Percentiles rank a stretch among this genome's conserved stretches.
phyloP scores from a whole-genome alignment of 2,329 filamentous ascomycete species.

The Penicillium thymicola region DNA sequence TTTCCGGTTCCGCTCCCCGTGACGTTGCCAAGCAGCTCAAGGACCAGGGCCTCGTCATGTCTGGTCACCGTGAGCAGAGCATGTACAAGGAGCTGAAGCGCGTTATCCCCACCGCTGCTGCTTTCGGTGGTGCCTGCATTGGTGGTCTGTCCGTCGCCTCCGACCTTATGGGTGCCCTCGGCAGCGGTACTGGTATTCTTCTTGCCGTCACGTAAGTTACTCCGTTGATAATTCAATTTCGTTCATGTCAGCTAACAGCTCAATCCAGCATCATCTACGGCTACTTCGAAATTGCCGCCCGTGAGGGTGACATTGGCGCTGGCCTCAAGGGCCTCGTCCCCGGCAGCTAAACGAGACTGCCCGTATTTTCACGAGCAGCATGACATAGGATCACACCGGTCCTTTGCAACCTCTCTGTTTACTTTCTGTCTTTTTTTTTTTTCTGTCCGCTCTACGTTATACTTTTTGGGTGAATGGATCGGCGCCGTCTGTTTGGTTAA shows the following conservation, averaged over 20 bases:
- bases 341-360: conserved; percentile 38
- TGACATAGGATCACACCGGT: conserved; percentile 25
- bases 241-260: conserved; percentile 28
- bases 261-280: conserved; percentile 86
- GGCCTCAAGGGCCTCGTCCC: conserved; percentile 67
- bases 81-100: conserved; percentile 99
- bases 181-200: conserved; percentile 95
- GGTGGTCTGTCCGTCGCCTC: conserved; percentile 93
- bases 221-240: neutral
- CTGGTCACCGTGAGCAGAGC: conserved; percentile 97
- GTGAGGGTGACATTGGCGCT: conserved; percentile 85
- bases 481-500: conserved; percentile 13
- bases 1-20: conserved; percentile 93
- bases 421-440: conserved; percentile 24
- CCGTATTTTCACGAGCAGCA: conserved; percentile 33
- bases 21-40: conserved; percentile 99
- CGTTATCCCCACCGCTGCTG: conserved; percentile 95
- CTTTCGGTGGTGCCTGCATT: conserved; percentile 98
- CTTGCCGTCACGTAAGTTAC: conserved; percentile 91
- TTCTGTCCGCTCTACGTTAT: conserved; percentile 19
- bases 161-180: conserved; percentile 92
- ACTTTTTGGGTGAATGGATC: conserved; percentile 28
- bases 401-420: conserved; percentile 18
- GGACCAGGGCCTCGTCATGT: conserved; percentile 99
- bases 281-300: conserved; percentile 98